phyloP scores from a whole-genome alignment of 1,284 basidiomycete genomes.

The Sanguinoderma infundibulare region DNA sequence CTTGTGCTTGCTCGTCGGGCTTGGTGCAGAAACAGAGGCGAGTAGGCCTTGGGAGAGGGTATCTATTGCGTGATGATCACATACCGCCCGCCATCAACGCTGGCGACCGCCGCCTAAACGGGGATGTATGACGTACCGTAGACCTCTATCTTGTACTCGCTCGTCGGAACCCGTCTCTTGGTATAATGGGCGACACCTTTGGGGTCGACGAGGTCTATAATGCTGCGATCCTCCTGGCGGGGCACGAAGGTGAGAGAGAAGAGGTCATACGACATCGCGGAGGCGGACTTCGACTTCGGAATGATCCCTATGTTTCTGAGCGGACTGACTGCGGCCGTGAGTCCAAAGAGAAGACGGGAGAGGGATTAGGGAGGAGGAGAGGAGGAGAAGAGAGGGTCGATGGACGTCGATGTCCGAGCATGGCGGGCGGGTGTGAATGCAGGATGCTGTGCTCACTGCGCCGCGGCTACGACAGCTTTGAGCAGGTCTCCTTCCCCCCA shows the following conservation, averaged over 20 bases:
- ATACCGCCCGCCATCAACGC: not conserved
- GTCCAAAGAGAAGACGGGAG: slow-evolving; percentile 52
- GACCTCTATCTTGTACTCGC: slow-evolving; percentile 63
- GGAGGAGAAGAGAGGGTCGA: not conserved
- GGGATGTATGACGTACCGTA: slow-evolving; percentile 54
- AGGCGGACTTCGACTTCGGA: not conserved
- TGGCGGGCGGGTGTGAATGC: not conserved
- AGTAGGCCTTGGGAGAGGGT: slow-evolving; percentile 69
- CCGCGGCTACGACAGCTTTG: too few species aligned
- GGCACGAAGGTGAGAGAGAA: slow-evolving; percentile 74
- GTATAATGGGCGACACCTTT: slow-evolving; percentile 68
- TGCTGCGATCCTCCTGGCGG: slow-evolving; percentile 57
- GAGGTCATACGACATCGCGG: slow-evolving; percentile 48
- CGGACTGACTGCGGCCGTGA: not conserved
- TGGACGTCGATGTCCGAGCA: not conserved
- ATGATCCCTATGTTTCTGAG: not conserved
- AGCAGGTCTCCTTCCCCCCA: too few species aligned
- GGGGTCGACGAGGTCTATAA: slow-evolving; percentile 70
- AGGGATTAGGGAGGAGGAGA: not conserved
- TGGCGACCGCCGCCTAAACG: not conserved
- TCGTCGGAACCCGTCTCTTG: slow-evolving; percentile 58
- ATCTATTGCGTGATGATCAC: slow-evolving; percentile 44
- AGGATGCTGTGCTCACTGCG: not conserved
- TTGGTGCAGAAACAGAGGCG: slow-evolving; percentile 65
- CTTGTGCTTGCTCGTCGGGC: slow-evolving; percentile 71